Base-by-base conservation (phyloP, 805 yeast species). In the Blastobotrys attinorum region DNA sequence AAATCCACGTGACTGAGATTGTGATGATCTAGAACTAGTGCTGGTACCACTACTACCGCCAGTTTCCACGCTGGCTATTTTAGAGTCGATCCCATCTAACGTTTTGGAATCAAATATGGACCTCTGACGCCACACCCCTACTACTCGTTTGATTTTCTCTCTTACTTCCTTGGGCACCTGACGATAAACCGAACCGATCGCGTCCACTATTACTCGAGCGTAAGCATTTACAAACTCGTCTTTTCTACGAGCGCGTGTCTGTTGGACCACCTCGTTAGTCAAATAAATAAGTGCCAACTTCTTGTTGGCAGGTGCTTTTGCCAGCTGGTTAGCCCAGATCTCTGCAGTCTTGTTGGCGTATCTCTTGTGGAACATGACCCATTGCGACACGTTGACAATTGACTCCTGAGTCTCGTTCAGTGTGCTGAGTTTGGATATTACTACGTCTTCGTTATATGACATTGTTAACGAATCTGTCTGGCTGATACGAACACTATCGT, bases 251-350 rank as follows among this genome's bases (percentile, higher is more conserved):
- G 81, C 78, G 46, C 79, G 70, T 2, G 88, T 77, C 57, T 83
- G 83, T 61, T 86, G 96, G 1, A 85, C 81, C 18, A 86, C 79
- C 51, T 86, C 96, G 59, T 86, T 86, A 41, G 83, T 81, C 11
- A 86, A 65, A 55, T 86, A 86, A 20, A 86, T 68, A 44, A 82
- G 62, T 2, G 81, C 70, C 41, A 81, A 67, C 47, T 71, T 73
- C 53, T 73, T 69, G 40, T 62, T 61, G n/a, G 56, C 51, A 15
- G 68, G 64, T 3, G 64, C 61, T 4, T 53, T 50, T 25, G 51
- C 42, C 0, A 74, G 51, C 42, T 62, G 66, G 21, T 58, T 52
- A 6, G 67, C 60, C 87, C 87, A 81, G 3, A 71, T 63, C 22
- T 61, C 57, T 7, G 80, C 84, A 23, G 76, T 68, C 22, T 70